A percentile compares a stretch with the other conserved stretches of the same genome.
Evolutionary conservation across 495 filamentous ascomycete genomes (phyloP).

Genomic region (Talaromyces liani): DNA sequence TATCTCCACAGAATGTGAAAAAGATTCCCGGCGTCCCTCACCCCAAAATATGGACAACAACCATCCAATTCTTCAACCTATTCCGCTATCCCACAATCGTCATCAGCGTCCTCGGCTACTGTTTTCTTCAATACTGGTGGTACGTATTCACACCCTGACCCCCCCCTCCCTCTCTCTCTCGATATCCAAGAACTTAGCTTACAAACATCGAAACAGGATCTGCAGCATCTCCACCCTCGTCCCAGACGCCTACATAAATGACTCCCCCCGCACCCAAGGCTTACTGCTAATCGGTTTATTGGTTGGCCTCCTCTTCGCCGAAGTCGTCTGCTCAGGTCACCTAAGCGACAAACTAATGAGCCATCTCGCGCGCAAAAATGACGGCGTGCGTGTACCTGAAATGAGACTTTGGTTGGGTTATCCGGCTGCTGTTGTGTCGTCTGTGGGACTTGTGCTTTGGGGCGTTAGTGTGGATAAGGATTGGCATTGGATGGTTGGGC

Average conservation of each 20-base stretch:
- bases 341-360: conserved; percentile 36
- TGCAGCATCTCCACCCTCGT: conserved; percentile 42
- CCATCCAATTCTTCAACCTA: conserved; percentile 29
- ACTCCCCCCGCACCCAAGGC: conserved; percentile 38
- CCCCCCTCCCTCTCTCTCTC: too few species aligned
- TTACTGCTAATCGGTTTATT: conserved; percentile 42
- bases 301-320: conserved; percentile 39
- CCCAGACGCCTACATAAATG: conserved; percentile 39
- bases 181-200: neutral
- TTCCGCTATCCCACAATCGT: conserved; percentile 34
- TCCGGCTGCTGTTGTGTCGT: conserved; percentile 31
- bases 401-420: conserved; percentile 46
- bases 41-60: conserved; percentile 35
- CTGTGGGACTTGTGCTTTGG: conserved; percentile 38
- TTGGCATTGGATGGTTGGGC: conserved; percentile 46
- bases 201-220: conserved; percentile 13
- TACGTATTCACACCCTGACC: neutral
- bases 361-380: conserved; percentile 33
- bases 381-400: conserved; percentile 33
- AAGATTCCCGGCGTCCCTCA: conserved; percentile 38
- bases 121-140: conserved; percentile 49
- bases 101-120: conserved; percentile 33
- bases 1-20: conserved; percentile 20
- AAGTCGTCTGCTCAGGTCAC: conserved; percentile 38
- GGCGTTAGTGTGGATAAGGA: conserved; percentile 39